Conservation (phyloP, 2,329 filamentous ascomycete genomes). For the Cryphonectria carpinicola region DNA sequence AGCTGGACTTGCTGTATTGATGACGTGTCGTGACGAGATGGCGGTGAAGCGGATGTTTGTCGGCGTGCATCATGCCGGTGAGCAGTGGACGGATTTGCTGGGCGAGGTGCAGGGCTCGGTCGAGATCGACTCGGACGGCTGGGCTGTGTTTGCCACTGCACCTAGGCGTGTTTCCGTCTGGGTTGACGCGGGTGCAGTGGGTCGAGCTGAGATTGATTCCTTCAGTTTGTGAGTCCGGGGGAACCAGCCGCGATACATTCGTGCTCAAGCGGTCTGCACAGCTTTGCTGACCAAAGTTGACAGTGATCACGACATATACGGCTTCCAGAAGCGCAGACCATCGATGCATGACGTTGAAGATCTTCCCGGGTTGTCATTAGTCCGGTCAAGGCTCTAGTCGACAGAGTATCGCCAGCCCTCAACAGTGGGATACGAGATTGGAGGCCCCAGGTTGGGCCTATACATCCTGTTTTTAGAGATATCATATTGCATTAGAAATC, state of each 20-base stretch:
- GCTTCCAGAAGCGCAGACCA: background rate
- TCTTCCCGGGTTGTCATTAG: background rate
- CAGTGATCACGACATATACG: conserved; percentile 25
- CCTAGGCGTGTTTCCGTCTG: conserved; percentile 63
- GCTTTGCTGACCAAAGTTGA: background rate
- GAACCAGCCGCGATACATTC: background rate
- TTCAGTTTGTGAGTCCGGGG: conserved; percentile 22
- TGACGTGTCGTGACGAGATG: conserved; percentile 54
- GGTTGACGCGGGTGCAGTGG: conserved; percentile 47
- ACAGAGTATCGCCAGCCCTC: background rate
- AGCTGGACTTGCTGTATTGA: conserved; percentile 59
- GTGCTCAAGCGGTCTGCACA: background rate
- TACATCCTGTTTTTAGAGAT: background rate
- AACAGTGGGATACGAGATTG: background rate
- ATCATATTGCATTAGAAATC: background rate
- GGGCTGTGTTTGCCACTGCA: conserved; percentile 59
- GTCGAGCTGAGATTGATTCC: conserved; percentile 1
- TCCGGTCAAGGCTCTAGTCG: conserved; percentile 7
- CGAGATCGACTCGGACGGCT: conserved; percentile 61
- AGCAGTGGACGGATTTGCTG: conserved; percentile 67
- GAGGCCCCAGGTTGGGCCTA: background rate
- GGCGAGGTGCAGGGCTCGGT: conserved; percentile 47
- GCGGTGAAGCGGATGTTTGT: conserved; percentile 63
- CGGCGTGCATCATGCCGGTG: conserved; percentile 59
- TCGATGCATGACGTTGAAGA: conserved; percentile 8